Base-by-base conservation (phyloP, 179 eudicot genomes). In the Vitellaria paradoxa region DNA sequence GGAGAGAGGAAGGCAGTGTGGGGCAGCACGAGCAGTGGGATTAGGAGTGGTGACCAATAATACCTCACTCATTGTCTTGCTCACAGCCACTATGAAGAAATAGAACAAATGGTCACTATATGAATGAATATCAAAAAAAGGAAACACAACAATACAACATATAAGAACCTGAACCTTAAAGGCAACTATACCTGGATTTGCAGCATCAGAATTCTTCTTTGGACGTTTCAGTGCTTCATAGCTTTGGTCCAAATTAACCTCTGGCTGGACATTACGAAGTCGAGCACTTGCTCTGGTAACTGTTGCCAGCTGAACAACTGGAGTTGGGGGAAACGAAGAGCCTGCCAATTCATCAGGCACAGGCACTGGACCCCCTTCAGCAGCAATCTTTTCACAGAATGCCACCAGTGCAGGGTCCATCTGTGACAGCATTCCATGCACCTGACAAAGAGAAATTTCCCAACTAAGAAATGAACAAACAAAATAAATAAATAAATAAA, bases 391-490 rank as follows among this genome's bases (percentile, higher is more conserved):
- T 76, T 96, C 97, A 84, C 97, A 94, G 76, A 89, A 94, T 82
- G 94, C 89, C 77, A 88, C 92, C 76, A 96, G 87, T 60, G 95
- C 96, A 72, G 97, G 99, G 82, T 96, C 99, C 89, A 96, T 92
- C 84, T 96, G 99, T 78, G 99, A 87, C 76, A 96, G 83, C 99
- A 96, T 96, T 70, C 99, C 99, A 82, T 94, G 92, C 84, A 96
- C 98, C 99, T 94, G 81, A 74, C n/a, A 70, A 52, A 50, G 73
- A 53, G 65, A 42, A 49, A 8, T 20, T 50, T 37, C 11, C 50
- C 9, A 5, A 62, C 23, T 49, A 70, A 68, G 62, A 73, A 55
- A 40, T n/a, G 26, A 70, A 23, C 37, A 49, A 52, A 50, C 13
- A 30, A 15, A 15, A 61, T 65, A 65, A 45, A n/a, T 1, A 55